phyloP scores from a whole-genome alignment of 1,284 basidiomycete genomes.

The Ustilago nuda region DNA sequence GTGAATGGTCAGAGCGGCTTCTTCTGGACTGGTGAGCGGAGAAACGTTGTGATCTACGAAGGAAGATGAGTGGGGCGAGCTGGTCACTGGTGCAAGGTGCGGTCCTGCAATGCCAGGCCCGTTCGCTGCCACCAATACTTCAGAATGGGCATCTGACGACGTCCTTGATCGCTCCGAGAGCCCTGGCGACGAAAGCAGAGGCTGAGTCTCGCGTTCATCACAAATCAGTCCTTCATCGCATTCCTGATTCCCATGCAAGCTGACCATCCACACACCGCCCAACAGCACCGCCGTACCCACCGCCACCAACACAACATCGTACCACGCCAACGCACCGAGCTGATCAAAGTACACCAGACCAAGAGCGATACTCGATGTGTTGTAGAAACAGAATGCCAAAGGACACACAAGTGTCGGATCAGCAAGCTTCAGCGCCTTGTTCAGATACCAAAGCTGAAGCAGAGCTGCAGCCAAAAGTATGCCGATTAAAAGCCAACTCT shows the following conservation, averaged over 20 bases:
- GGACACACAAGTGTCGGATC: constrained; percentile 89
- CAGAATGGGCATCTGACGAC: constrained; percentile 20
- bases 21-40: constrained; percentile 29
- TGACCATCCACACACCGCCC: constrained; percentile 88
- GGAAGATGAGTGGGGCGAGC: constrained; percentile 27
- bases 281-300: constrained; percentile 84
- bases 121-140: constrained; percentile 44
- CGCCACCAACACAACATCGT: constrained; percentile 80
- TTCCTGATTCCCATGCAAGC: constrained; percentile 62
- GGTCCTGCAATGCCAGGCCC: constrained; percentile 54
- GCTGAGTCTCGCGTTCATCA: constrained; percentile 23
- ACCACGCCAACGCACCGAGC: constrained; percentile 78
- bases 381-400: constrained; percentile 95
- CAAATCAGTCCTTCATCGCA: constrained; percentile 16
- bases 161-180: constrained; percentile 14
- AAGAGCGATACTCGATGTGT: constrained; percentile 77
- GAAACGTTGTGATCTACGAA: constrained; percentile 35
- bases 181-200: constrained; percentile 20
- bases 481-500: constrained; percentile 80
- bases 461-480: constrained; percentile 80
- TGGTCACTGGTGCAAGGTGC: constrained; percentile 47
- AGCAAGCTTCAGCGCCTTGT: constrained; percentile 82
- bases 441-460: constrained; percentile 85
- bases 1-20: constrained; percentile 26
- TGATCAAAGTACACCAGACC: constrained; percentile 89